phyloP scores from a whole-genome alignment of 768 basidiomycete species.

The Leccinum fibrillosum region DNA sequence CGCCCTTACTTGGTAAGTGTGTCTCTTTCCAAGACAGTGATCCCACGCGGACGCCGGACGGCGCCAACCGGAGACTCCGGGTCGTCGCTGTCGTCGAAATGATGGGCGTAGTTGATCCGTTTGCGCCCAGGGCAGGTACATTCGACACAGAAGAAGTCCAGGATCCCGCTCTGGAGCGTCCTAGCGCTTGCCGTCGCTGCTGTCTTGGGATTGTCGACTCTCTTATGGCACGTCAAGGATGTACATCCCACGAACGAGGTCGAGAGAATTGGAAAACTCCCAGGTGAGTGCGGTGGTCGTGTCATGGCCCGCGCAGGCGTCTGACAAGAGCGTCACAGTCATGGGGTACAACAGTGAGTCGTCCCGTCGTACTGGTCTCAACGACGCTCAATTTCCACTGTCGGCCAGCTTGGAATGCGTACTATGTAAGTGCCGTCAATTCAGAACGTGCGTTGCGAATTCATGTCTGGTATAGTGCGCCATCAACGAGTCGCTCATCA shows the following conservation, averaged over 20 bases:
- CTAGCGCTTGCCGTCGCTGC: constrained; percentile 20
- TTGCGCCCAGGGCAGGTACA: background rate
- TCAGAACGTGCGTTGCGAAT: background rate
- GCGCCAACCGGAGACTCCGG: background rate
- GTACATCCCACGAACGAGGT: background rate
- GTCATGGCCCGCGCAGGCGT: background rate
- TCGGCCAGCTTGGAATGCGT: constrained; percentile 63
- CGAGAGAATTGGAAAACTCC: constrained; percentile 28
- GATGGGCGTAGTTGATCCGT: background rate
- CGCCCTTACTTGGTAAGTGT: constrained; percentile 21
- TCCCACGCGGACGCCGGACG: background rate
- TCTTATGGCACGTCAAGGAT: constrained; percentile 12
- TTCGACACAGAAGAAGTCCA: constrained; percentile 1
- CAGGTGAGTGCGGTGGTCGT: constrained; percentile 4
- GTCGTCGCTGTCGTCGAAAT: background rate
- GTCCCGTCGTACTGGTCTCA: background rate
- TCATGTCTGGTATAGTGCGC: constrained; percentile 41
- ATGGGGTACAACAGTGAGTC: constrained; percentile 63
- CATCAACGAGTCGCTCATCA: constrained; percentile 51
- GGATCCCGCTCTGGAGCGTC: constrained; percentile 2
- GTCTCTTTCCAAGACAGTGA: background rate
- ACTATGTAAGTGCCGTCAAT: constrained; percentile 42
- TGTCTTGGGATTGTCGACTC: constrained; percentile 14
- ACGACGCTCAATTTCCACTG: constrained; percentile 2
- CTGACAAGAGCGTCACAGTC: constrained; percentile 32